Evolutionary conservation across 352 stramenopile genomes (phyloP).

Genomic region (Blastocystis sp.): DNA sequence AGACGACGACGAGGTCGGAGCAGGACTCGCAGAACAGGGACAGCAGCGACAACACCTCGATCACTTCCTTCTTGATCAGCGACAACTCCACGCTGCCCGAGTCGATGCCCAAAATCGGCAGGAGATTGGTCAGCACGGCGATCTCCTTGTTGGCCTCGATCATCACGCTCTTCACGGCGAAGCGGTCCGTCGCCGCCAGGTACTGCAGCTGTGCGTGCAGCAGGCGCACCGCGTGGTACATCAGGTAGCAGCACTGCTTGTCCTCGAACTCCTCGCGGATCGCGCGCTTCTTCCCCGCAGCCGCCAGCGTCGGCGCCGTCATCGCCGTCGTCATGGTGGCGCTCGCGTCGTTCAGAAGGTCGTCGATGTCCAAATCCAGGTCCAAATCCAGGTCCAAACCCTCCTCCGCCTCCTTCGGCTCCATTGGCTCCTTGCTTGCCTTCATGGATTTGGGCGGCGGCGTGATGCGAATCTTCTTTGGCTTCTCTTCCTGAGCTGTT

Average conservation of each 20-base stretch:
- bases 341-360: slow-evolving; percentile 1
- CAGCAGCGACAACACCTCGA: slow-evolving; percentile 11
- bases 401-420: not conserved
- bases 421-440: not conserved
- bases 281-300: not conserved
- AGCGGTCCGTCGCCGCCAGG: not conserved
- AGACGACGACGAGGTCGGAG: not conserved
- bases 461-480: not conserved
- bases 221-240: slow-evolving; percentile 30
- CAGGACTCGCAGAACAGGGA: slow-evolving; percentile 13
- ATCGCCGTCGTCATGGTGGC: not conserved
- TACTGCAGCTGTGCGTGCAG: slow-evolving; percentile 32
- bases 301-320: not conserved
- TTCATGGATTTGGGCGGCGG: not conserved
- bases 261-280: slow-evolving; percentile 24
- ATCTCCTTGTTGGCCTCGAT: not conserved
- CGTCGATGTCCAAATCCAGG: slow-evolving; percentile 32
- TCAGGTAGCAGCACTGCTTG: not conserved
- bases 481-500: not conserved
- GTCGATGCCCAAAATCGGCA: slow-evolving; percentile 27
- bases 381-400: not conserved
- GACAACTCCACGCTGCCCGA: not conserved
- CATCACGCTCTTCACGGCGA: not conserved
- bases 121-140: slow-evolving; percentile 1
- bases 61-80: slow-evolving; percentile 54